Conservation (phyloP, 352 stramenopile genomes). For the Phytophthora pluvialis region DNA sequence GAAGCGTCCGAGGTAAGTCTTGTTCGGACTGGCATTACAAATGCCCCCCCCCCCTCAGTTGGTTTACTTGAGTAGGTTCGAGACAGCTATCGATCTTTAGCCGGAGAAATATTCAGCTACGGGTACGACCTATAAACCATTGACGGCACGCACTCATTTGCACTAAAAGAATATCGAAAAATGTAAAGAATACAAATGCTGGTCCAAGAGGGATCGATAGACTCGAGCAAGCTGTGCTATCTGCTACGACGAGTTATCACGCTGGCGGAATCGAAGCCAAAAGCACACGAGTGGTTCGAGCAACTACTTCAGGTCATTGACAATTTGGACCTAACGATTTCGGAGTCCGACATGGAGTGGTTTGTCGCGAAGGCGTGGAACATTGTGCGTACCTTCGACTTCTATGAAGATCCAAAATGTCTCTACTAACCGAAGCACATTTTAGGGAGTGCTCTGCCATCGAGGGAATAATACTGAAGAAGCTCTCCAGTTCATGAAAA, state of each 20-base stretch:
- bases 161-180: constrained; percentile 4
- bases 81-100: constrained; percentile 58
- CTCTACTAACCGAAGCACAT: constrained; percentile 6
- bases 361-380: constrained; percentile 83
- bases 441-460: constrained; percentile 46
- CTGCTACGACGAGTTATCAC: constrained; percentile 67
- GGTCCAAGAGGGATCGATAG: constrained; percentile 48
- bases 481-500: constrained; percentile 53
- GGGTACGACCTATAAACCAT: constrained; percentile 35
- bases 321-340: constrained; percentile 53
- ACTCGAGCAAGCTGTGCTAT: constrained; percentile 53
- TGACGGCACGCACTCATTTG: neutral
- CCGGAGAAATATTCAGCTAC: constrained; percentile 66
- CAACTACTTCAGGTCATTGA: constrained; percentile 64
- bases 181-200: constrained; percentile 60
- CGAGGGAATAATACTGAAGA: constrained; percentile 39
- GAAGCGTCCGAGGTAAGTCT: constrained; percentile 49
- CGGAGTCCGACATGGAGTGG: constrained; percentile 69
- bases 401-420: neutral
- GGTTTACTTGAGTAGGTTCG: constrained; percentile 44
- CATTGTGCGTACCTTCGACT: constrained; percentile 47
- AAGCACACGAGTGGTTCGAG: constrained; percentile 62
- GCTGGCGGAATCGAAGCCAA: constrained; percentile 51
- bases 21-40: neutral
- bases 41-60: constrained; percentile 2